Evolutionary conservation across 768 basidiomycete species (phyloP), one percentile per base, ranked within the genome.

Genomic region (Neoboletus subvelutipes): DNA sequence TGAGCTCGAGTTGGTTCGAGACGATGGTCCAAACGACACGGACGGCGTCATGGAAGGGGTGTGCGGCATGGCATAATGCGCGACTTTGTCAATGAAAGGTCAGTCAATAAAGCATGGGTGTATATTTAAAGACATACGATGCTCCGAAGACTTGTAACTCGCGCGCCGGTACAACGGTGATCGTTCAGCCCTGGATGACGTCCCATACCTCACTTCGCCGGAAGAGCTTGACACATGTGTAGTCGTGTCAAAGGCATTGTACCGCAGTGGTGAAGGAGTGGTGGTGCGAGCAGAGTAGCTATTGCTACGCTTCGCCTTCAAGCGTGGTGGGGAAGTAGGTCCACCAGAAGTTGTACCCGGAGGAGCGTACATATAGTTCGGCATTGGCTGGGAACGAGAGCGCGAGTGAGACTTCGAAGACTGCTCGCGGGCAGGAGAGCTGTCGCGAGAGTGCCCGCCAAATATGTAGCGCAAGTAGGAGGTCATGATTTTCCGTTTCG

Each of bases 401-500:
- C 78, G 79, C 47, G 64, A 67, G 59, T 80, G 78, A 37, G 77
- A 67, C 67, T 76, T 82, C 54, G 76, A 57, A 46, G 67, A 61
- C 59, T 63, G 58, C 48, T 63, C 61, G 61, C 66, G 64, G 39
- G 63, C 56, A 52, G 61, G 61, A 61, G 63, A 64, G 46, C 34
- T 65, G 39, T 70, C 67, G 15, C 68, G 68, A 42, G 67, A 59
- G 52, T 69, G 49, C 39, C 71, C 72, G 42, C 78, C 77, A 55
- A 80, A 80, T 62, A 79, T 70, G 57, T 67, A 79, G 58, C 81
- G 81, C 56, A 83, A 64, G 71, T 80, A 79, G 34, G 81, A 77
- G 49, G 80, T 75, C 81, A 82, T 82, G 55, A 53, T 61, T 51
- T 18, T 50, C 56, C 55, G 61, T 67, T 29, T 31, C 20, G 47